Percentiles rank a stretch among this genome's conserved stretches.
These are phyloP conservation scores for Staphylotrichum tortipilum DNA, from an alignment of 495 filamentous ascomycete species.

Conservation along the genomic window DNA sequence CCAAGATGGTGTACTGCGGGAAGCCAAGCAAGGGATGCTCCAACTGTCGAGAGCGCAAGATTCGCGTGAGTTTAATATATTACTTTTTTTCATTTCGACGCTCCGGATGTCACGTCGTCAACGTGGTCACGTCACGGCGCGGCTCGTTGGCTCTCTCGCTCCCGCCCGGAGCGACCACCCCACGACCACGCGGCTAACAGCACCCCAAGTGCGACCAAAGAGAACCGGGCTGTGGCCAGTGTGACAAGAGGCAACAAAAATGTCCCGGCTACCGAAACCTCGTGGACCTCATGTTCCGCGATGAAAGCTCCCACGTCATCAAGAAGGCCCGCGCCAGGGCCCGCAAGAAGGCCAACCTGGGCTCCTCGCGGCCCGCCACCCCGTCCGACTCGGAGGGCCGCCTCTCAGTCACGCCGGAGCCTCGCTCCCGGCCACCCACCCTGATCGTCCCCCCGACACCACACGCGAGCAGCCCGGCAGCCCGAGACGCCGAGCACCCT, in stretches of 20 bases:
- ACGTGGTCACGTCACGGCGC: no score
- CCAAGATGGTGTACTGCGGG: constrained; percentile 61
- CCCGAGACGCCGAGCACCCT: constrained; percentile 10
- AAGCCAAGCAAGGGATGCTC: constrained; percentile 63
- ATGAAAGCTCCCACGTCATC: constrained; percentile 60
- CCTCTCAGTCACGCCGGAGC: constrained; percentile 21
- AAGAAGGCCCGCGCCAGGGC: constrained; percentile 48
- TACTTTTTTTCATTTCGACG: background rate
- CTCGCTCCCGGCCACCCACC: constrained; percentile 10
- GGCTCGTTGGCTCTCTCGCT: no score
- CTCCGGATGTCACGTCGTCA: no score
- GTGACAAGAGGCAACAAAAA: constrained; percentile 48
- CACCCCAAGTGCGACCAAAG: constrained; percentile 53
- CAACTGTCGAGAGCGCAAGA: constrained; percentile 50
- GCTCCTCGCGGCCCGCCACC: constrained; percentile 4
- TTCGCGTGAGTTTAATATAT: constrained; percentile 36
- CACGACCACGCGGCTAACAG: constrained; percentile 11
- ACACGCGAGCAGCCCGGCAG: constrained; percentile 9
- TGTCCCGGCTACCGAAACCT: constrained; percentile 67
- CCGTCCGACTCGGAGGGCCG: constrained; percentile 16
- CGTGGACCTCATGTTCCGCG: constrained; percentile 61
- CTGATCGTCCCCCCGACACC: constrained; percentile 17
- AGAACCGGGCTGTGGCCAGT: constrained; percentile 58
- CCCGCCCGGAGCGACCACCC: no score
- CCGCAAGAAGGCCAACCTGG: constrained; percentile 21